Conservation (phyloP, 805 yeast genomes). For the Tetrapisispora arboricola region DNA sequence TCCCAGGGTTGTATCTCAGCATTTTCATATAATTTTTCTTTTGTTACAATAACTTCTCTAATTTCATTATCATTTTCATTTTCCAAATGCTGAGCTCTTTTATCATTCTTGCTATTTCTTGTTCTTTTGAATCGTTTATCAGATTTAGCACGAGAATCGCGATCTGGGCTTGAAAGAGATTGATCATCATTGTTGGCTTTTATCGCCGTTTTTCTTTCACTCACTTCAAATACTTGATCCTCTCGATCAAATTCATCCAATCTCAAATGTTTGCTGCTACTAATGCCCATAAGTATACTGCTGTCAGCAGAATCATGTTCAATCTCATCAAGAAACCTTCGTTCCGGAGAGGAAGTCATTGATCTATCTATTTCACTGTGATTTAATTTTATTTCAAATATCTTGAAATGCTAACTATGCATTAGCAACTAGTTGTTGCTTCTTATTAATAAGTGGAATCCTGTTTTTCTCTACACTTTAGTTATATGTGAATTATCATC, state of each 20-base stretch:
- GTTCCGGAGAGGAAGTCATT: constrained; percentile 2
- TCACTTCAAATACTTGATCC: constrained; percentile 2
- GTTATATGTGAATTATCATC: too few relatives aligned
- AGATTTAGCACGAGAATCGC: too few relatives aligned
- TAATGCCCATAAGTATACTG: constrained; percentile 8
- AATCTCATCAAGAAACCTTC: constrained; percentile 3
- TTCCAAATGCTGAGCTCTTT: too few relatives aligned
- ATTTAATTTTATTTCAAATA: too few relatives aligned
- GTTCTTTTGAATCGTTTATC: too few relatives aligned
- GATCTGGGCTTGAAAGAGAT: too few relatives aligned
- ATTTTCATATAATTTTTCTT: background rate
- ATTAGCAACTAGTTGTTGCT: too few relatives aligned
- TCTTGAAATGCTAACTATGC: too few relatives aligned
- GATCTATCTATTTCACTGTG: background rate
- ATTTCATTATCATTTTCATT: background rate
- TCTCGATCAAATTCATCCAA: constrained; percentile 10
- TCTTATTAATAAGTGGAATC: too few relatives aligned
- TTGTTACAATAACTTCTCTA: background rate
- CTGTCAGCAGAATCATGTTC: constrained; percentile 8
- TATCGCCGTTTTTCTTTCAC: background rate
- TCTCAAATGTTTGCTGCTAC: constrained; percentile 9
- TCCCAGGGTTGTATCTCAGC: constrained; percentile 16
- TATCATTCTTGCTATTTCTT: background rate
- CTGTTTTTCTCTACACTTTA: too few relatives aligned
- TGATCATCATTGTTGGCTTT: too few relatives aligned